A percentile compares a stretch with the other conserved stretches of the same genome.
phyloP scores from a whole-genome alignment of 345 rosid genomes.

The Linum lewisii region DNA sequence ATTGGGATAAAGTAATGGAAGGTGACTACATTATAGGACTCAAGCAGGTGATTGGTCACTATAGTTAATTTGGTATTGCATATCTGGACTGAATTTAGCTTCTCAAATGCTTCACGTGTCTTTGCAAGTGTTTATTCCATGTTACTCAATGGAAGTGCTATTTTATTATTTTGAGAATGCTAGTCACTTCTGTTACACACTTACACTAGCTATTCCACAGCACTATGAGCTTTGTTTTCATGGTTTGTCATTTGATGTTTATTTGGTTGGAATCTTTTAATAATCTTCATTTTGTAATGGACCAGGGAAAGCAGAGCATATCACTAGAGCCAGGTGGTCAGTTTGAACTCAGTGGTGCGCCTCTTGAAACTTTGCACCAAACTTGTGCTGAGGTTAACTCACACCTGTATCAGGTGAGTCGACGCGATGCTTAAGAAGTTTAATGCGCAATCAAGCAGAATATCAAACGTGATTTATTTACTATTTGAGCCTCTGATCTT shows the following conservation, averaged over 20 bases:
- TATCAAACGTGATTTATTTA: too few relatives aligned
- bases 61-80: background rate
- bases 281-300: slow-evolving; percentile 14
- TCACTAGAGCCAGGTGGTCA: slow-evolving; percentile 99
- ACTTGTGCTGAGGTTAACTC: slow-evolving; percentile 99
- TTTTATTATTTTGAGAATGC: background rate
- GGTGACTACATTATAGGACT: slow-evolving; percentile 81
- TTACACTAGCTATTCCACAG: background rate
- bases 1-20: slow-evolving; percentile 96
- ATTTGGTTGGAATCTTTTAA: background rate
- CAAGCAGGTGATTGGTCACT: slow-evolving; percentile 51
- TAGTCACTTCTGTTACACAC: background rate
- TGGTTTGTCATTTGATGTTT: too few relatives aligned
- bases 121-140: slow-evolving; percentile 1
- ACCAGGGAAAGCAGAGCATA: slow-evolving; percentile 94
- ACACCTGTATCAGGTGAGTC: slow-evolving; percentile 86
- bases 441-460: too few relatives aligned
- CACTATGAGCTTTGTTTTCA: too few relatives aligned
- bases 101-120: background rate
- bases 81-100: background rate
- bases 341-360: slow-evolving; percentile 98
- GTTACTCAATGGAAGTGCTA: too few relatives aligned
- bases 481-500: too few relatives aligned
- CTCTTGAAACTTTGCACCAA: slow-evolving; percentile 97
- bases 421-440: background rate